These are phyloP conservation scores for Mucor saturninus DNA, from an alignment of 371 early-diverging fungal genomes.

Conservation along the genomic window DNA sequence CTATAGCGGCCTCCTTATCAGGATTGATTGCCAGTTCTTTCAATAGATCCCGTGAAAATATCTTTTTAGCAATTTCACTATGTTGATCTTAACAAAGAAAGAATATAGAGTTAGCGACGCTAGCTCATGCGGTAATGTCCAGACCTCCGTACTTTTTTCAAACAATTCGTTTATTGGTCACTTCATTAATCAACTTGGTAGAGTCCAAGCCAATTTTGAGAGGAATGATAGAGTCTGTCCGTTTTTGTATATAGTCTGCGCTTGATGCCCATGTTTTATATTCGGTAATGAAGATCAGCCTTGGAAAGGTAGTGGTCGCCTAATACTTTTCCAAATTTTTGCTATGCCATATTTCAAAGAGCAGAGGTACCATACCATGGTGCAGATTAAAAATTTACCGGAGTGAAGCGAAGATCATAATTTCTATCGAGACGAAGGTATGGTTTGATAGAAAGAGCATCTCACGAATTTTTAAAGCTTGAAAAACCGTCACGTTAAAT, in stretches of 20 bases:
- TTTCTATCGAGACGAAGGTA: no score
- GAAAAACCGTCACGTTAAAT: no score
- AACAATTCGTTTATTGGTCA: conserved; percentile 17
- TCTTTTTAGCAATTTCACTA: conserved; percentile 27
- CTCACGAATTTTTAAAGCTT: no score
- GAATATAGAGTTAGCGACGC: no score
- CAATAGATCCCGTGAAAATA: conserved; percentile 24
- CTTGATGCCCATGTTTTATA: conserved; percentile 24
- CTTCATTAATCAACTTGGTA: conserved; percentile 7
- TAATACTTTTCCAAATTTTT: conserved; percentile 23
- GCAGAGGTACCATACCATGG: no score
- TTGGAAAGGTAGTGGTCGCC: conserved; percentile 21
- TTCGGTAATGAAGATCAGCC: conserved; percentile 13
- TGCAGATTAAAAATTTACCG: no score
- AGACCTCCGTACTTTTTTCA: no score
- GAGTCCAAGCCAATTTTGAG: conserved; percentile 19
- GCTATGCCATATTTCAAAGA: background rate
- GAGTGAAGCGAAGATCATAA: no score
- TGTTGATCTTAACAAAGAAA: conserved; percentile 32
- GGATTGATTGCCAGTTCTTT: conserved; percentile 23
- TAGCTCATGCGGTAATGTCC: no score
- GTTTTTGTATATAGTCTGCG: conserved; percentile 19
- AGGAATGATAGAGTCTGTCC: conserved; percentile 11
- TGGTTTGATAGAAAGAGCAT: no score
- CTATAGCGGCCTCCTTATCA: conserved; percentile 13